Base-by-base conservation (phyloP, 106 monocot genomes). In the Posidonia australis region DNA sequence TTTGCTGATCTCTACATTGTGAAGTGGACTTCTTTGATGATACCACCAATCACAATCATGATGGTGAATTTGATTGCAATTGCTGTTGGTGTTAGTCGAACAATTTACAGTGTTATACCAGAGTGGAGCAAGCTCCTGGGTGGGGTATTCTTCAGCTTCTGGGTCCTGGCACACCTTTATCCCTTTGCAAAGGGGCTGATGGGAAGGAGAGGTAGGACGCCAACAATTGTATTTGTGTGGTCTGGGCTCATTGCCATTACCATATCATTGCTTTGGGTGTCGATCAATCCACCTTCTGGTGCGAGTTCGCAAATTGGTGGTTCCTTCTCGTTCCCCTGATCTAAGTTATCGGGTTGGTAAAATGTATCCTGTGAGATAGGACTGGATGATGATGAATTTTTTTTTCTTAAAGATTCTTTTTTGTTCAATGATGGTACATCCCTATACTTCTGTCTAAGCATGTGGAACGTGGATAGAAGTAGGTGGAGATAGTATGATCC, bases 21-120 rank as follows among this genome's bases (percentile, higher is more conserved):
- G 19, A 96, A 96, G 59, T 96, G 96, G 96, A 73, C 96, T 6
- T 84, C 87, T 0, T 63, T 96, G 68, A 96, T 96, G 96, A 80
- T 92, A 19, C 84, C 82, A 2, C 92, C 92, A 26, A 54, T 92
- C 42, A 79, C 80, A 6, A 92, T 92, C 74, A 92, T 92, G 32
- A 92, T 92, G 85, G 72, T 88, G 52, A 92, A 92, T 63, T 49
- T 92, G 29, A 75, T 92, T 10, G 92, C 85, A 10, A 88, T 92
- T 3, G 82, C 85, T 0, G 88, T 92, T 7, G 92, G 92, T 5
- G 30, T 85, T 29, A 82, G 87, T 59, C 58, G 88, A 16, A 92
- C 92, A 0, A 83, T 92, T 19, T 92, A 92, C 62, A 80, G 82
- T 29, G 59, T 56, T 51, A 56, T 88, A n/a, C 92, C 92, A 0